phyloP scores from a whole-genome alignment of 176 grass and related monocot genomes.

The Tillandsia fasciculata region DNA sequence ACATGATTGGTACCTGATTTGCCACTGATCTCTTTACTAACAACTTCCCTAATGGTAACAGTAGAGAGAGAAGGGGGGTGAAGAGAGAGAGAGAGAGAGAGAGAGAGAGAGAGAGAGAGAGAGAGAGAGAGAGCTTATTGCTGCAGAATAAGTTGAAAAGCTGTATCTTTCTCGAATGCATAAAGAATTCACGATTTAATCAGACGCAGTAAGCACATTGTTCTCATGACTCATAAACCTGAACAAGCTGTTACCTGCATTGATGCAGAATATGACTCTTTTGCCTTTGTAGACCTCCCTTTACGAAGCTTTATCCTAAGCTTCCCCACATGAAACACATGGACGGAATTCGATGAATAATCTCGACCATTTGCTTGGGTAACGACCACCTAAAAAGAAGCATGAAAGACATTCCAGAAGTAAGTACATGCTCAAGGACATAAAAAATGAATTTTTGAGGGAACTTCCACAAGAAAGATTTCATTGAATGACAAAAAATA shows the following conservation, averaged over 20 bases:
- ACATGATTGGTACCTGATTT: no score
- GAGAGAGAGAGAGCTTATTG: no score
- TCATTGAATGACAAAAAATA: no score
- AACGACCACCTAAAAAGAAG: constrained; percentile 53
- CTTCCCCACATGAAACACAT: constrained; percentile 81
- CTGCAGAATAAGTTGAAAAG: no score
- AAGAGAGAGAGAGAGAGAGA: no score
- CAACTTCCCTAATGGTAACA: no score
- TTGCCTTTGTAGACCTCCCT: constrained; percentile 85
- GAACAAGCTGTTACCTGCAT: constrained; percentile 57
- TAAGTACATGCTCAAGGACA: background rate
- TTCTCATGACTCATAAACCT: background rate
- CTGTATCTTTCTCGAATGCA: background rate
- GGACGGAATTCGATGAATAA: constrained; percentile 60
- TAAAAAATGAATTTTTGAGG: background rate
- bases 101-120: no score
- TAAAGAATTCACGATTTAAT: background rate
- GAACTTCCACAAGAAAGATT: no score
- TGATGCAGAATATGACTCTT: constrained; percentile 66
- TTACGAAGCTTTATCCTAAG: constrained; percentile 73
- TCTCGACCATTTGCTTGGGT: constrained; percentile 75
- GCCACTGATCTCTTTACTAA: no score
- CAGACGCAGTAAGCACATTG: background rate
- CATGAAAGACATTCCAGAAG: background rate
- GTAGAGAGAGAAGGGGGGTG: no score